A percentile compares a stretch with the other conserved stretches of the same genome.
These are phyloP conservation scores for Zelonia costaricensis DNA, from an alignment of 208 protist species.

Conservation along the genomic window DNA sequence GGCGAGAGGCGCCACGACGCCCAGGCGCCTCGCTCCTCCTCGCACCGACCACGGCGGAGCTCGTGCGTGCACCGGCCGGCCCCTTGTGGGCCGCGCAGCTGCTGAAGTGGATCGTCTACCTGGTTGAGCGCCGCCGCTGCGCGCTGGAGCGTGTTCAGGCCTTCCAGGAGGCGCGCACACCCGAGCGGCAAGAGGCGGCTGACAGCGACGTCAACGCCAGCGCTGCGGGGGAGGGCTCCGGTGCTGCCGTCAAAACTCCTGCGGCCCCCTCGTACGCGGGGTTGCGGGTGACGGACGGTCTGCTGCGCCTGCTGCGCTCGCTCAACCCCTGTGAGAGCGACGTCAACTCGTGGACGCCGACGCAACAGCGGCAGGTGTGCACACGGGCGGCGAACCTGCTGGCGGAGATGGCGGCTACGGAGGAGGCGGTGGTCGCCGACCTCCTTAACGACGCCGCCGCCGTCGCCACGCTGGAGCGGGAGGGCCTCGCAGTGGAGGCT, in stretches of 20 bases:
- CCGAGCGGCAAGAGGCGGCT: conserved; percentile 2
- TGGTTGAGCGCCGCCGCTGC: conserved; percentile 10
- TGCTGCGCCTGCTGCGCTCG: conserved; percentile 25
- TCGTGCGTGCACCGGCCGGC: not conserved
- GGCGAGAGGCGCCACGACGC: not conserved
- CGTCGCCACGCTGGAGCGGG: conserved; percentile 22
- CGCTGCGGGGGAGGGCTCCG: not conserved
- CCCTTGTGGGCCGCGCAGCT: conserved; percentile 11
- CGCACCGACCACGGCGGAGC: conserved; percentile 1
- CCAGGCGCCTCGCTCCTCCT: not conserved
- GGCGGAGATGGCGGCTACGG: conserved; percentile 19
- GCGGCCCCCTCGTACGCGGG: no score
- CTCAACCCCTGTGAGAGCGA: conserved; percentile 3
- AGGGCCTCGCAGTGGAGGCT: not conserved
- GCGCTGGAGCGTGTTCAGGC: conserved; percentile 20
- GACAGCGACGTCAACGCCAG: not conserved
- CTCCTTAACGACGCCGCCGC: conserved; percentile 29
- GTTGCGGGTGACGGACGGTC: not conserved
- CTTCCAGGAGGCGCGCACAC: conserved; percentile 22
- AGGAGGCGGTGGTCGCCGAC: conserved; percentile 21
- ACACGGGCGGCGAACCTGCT: conserved; percentile 20
- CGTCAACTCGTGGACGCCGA: conserved; percentile 1
- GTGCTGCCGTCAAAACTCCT: not conserved
- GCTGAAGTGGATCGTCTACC: conserved; percentile 29
- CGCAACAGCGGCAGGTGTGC: conserved; percentile 22